Conservation (phyloP, 768 basidiomycete species). For the Coprinellus micaceus region DNA sequence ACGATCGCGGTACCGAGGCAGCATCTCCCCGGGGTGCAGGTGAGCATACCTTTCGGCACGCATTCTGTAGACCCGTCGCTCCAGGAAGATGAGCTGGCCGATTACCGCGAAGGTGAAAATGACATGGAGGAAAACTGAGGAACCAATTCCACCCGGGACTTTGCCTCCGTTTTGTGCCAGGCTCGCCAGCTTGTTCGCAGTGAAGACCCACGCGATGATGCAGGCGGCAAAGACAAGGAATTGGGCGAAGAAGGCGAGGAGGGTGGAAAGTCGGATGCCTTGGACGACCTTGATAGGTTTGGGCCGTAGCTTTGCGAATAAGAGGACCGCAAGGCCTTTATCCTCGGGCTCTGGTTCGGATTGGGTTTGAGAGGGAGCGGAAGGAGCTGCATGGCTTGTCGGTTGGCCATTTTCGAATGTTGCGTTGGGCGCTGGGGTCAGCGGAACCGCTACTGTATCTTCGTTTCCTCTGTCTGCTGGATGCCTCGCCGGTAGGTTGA, state of each 20-base stretch:
- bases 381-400: constrained; percentile 1
- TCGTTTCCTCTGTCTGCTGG: constrained; percentile 39
- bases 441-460: not conserved
- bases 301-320: not conserved
- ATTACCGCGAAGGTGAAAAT: constrained; percentile 51
- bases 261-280: constrained; percentile 45
- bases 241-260: constrained; percentile 41
- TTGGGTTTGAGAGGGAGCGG: not conserved
- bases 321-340: too few relatives aligned
- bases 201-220: constrained; percentile 54
- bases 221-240: constrained; percentile 40
- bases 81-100: constrained; percentile 56
- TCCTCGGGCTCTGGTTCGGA: too few relatives aligned
- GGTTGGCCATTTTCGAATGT: not conserved
- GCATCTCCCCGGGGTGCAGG: constrained; percentile 55
- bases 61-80: constrained; percentile 60
- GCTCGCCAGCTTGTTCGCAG: constrained; percentile 19
- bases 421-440: not conserved
- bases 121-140: constrained; percentile 58
- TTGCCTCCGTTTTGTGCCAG: constrained; percentile 13
- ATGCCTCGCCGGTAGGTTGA: constrained; percentile 41
- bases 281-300: constrained; percentile 35
- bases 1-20: constrained; percentile 37
- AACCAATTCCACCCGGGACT: constrained; percentile 24
- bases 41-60: constrained; percentile 62